A percentile compares a stretch with the other conserved stretches of the same genome.
phyloP scores from a whole-genome alignment of 2,329 filamentous ascomycete species.

The Pseudogymnoascus sp. region DNA sequence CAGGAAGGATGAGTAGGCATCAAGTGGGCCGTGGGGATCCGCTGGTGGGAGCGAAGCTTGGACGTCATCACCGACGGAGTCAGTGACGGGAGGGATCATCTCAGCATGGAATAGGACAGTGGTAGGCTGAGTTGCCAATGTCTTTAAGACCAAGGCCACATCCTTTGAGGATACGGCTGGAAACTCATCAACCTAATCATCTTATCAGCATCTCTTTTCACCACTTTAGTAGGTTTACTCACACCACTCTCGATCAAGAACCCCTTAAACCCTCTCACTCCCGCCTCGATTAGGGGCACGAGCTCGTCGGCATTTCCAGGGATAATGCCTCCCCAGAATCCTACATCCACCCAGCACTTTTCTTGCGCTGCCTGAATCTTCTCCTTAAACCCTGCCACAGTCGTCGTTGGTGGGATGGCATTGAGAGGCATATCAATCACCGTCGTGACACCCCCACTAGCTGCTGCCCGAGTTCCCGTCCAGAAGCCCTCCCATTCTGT shows the following conservation, averaged over 20 bases:
- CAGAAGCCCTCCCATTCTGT: conserved; percentile 99
- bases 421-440: conserved; percentile 98
- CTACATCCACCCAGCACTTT: conserved; percentile 98
- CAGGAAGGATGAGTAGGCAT: conserved; percentile 81
- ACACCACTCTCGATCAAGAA: conserved; percentile 96
- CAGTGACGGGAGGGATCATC: conserved; percentile 83
- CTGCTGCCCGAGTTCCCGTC: conserved; percentile 87
- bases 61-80: conserved; percentile 69
- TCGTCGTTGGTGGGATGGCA: conserved; percentile 92
- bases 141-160: conserved; percentile 69
- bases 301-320: conserved; percentile 79
- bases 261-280: conserved; percentile 92
- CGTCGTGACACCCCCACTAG: conserved; percentile 91
- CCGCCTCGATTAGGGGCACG: conserved; percentile 69
- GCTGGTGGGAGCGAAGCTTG: conserved; percentile 61
- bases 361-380: conserved; percentile 77
- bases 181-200: conserved; percentile 76
- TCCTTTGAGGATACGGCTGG: conserved; percentile 77
- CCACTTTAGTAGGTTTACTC: conserved; percentile 33
- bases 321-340: conserved; percentile 91
- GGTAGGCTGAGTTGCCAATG: conserved; percentile 70
- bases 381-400: conserved; percentile 68
- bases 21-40: conserved; percentile 61
- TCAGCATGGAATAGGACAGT: conserved; percentile 99
- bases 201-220: conserved; percentile 10